Evolutionary conservation across 192 early-diverging fungal genomes (phyloP), one percentile per base, ranked within the genome.

Genomic region (Umbelopsis vinacea): DNA sequence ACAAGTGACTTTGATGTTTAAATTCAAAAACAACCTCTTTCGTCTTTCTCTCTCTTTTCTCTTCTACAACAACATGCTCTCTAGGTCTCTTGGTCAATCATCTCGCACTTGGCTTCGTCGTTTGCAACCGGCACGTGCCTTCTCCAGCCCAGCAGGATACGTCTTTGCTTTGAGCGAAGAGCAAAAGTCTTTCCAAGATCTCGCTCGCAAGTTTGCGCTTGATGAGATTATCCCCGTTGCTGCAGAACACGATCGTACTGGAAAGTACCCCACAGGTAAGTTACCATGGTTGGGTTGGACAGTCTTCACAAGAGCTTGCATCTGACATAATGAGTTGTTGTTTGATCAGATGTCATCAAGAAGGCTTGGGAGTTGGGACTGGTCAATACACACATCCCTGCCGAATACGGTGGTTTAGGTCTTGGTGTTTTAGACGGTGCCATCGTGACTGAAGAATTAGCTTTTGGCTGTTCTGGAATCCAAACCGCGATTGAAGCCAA

Each of bases 401-500:
- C 86, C 38, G 87, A 85, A 54, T 96, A 92, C 77, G 95, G 95
- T 40, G 96, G 96, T 70, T 77, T 93, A 15, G 96, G 94, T 21
- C 84, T 97, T 10, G 94, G 95, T 69, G 94, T 96, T 6, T 82
- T 98, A 74, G 94, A 96, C 52, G 88, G 89, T 71, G 89, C 93
- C 10, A 75, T 98, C 50, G 89, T 98, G 22, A 92, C 91, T 15
- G 96, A 98, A 82, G 95, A 97, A 82, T 79, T 98, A 29, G 92
- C 96, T 24, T 96, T 90, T 74, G 96, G 96, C 35, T 98, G 96
- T 83, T 88, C 92, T 12, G 77, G 77, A 50, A 97, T 98, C 73
- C 95, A 96, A 81, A 98, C 96, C 9, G 96, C 96, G 35, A 95
- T 96, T 66, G 96, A 98, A 76, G 96, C 96, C n/a, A 98, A 98